These are phyloP conservation scores for Collybia sp. DNA, from an alignment of 768 basidiomycete species.

Conservation along the genomic window DNA sequence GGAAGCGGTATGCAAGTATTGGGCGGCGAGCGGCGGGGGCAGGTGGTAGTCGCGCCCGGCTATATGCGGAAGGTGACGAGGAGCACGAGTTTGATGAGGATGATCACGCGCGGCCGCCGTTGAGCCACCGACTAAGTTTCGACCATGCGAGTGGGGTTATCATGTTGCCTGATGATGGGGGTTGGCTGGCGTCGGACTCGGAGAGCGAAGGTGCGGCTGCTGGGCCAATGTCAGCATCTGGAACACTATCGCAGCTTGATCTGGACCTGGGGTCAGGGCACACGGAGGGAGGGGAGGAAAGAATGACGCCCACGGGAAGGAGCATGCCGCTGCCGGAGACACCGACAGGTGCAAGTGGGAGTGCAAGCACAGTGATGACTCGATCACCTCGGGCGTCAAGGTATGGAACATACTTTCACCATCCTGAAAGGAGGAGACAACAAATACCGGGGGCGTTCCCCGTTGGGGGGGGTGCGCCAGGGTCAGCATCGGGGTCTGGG, in stretches of 20 bases:
- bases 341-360: slow-evolving; percentile 13
- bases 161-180: slow-evolving; percentile 72
- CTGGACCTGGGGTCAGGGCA: too few species aligned
- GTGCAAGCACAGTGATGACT: slow-evolving; percentile 24
- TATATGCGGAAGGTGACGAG: slow-evolving; percentile 1
- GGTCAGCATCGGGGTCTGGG: background rate
- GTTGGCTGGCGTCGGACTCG: slow-evolving; percentile 55
- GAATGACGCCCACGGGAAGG: slow-evolving; percentile 13
- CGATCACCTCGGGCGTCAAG: slow-evolving; percentile 38
- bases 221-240: slow-evolving; percentile 11
- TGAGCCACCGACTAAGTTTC: slow-evolving; percentile 70
- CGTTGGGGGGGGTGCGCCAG: slow-evolving; percentile 8
- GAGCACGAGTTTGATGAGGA: slow-evolving; percentile 33
- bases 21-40: slow-evolving; percentile 26
- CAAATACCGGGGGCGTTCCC: slow-evolving; percentile 62
- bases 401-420: slow-evolving; percentile 82
- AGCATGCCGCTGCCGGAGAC: slow-evolving; percentile 23
- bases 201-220: slow-evolving; percentile 40
- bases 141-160: slow-evolving; percentile 88
- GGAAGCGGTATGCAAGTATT: slow-evolving; percentile 57
- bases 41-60: slow-evolving; percentile 10
- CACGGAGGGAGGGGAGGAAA: too few species aligned
- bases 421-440: slow-evolving; percentile 67
- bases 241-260: too few species aligned
- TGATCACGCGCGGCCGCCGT: slow-evolving; percentile 24